Evolutionary conservation across 2,329 filamentous ascomycete genomes (phyloP), one percentile per base, ranked within the genome.

Genomic region (Podosphaera fusca): DNA sequence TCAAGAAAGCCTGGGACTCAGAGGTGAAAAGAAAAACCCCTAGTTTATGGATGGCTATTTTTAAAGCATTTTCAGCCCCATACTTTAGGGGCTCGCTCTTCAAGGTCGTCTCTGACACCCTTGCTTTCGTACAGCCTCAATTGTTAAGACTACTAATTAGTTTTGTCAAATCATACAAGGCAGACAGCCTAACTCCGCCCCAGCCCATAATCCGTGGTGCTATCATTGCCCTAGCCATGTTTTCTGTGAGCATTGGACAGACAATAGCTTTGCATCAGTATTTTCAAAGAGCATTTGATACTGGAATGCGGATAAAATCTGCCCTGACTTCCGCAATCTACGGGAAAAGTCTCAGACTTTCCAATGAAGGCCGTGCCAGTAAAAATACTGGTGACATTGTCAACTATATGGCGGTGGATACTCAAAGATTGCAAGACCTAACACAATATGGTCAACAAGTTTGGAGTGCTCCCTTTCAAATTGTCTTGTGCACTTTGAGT

Each of bases 371-470:
- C 7, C 80, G 90, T 56, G 78, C 88, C 1, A 72, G 81, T 50
- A 95, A 96, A 71, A 86, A 87, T 0, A 98, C 92, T 0, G 92
- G 92, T 58, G 94, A 98, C 66, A 96, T 98, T 66, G 92, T 98
- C 68, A 98, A 98, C 68, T 92, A 95, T 71, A 98, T 98, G 90
- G 92, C 94, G 51, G 90, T 98, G 8, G 92, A 98, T 68, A 90
- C 90, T 12, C 92, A 98, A 70, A 84, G 94, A 62, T 76, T 98
- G 21, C 86, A 95, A 65, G 92, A 98, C 70, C 74, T 98, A 58
- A 87, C 90, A 1, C 94, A 98, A 66, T 98, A 92, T 67, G 88
- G 87, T 21, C 89, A 94, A 67, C 90, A 96, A 69, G 73, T 94
- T 9, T 95, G 92, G 88, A 95, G 89, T 49, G 90, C 94, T 2